Evolutionary conservation across 2,329 filamentous ascomycete genomes (phyloP).

Genomic region (Cladobotryum mycophilum): DNA sequence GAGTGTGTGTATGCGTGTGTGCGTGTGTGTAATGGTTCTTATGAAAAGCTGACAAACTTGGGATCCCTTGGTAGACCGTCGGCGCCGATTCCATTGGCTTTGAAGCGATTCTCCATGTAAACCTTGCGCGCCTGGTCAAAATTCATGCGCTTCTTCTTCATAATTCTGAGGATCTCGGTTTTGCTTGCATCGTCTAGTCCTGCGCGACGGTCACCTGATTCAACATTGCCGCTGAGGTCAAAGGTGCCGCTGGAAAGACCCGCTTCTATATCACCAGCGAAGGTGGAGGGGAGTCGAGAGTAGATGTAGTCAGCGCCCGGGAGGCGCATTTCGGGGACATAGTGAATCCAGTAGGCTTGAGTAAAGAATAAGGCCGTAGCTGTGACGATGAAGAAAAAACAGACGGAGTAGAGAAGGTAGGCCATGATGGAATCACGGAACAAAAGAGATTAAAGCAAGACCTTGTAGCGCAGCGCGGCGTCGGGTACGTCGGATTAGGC

Average conservation of each 20-base stretch:
- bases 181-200: conserved; percentile 80
- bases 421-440: conserved; percentile 47
- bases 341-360: conserved; percentile 67
- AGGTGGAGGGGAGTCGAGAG: conserved; percentile 67
- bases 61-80: conserved; percentile 86
- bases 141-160: conserved; percentile 74
- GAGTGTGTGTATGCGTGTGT: not conserved
- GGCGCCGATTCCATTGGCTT: conserved; percentile 77
- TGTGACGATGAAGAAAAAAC: conserved; percentile 62
- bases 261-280: conserved; percentile 79
- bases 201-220: conserved; percentile 67
- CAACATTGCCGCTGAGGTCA: conserved; percentile 74
- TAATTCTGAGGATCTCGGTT: conserved; percentile 76
- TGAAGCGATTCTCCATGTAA: conserved; percentile 81
- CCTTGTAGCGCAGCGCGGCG: too few relatives aligned
- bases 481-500: too few relatives aligned
- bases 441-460: too few relatives aligned
- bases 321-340: conserved; percentile 54
- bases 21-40: conserved; percentile 8
- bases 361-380: conserved; percentile 77
- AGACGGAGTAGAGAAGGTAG: conserved; percentile 74
- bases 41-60: conserved; percentile 85
- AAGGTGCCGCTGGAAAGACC: conserved; percentile 80
- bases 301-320: conserved; percentile 61
- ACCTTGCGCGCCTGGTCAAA: conserved; percentile 89